Percentiles rank a stretch among this genome's conserved stretches.
phyloP scores from a whole-genome alignment of 257 asterid species.

The Nicotiana undulata region DNA sequence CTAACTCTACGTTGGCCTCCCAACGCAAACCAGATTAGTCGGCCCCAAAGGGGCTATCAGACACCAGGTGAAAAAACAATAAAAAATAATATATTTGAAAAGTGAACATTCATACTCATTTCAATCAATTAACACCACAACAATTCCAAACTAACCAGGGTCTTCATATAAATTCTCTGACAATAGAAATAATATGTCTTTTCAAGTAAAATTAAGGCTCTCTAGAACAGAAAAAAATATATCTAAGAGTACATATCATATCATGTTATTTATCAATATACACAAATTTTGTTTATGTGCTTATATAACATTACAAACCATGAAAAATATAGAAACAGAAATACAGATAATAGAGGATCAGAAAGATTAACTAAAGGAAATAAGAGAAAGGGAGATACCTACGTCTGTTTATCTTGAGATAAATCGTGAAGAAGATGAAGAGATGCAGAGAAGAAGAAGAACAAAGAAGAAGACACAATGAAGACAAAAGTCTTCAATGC shows the following conservation, averaged over 20 bases:
- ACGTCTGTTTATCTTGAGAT: conserved; percentile 99
- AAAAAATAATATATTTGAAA: too few species aligned
- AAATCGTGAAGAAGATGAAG: conserved; percentile 62
- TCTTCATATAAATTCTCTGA: not conserved
- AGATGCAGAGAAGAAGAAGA: too few species aligned
- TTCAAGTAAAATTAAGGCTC: not conserved
- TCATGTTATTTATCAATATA: not conserved
- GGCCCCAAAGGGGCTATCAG: too few species aligned
- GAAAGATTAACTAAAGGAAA: not conserved
- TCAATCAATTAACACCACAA: not conserved
- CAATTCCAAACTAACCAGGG: not conserved
- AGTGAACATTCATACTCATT: not conserved
- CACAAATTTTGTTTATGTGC: not conserved
- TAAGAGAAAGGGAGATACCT: conserved; percentile 60
- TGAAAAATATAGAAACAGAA: not conserved
- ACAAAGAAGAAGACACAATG: too few species aligned
- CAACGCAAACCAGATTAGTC: too few species aligned
- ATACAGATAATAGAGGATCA: not conserved
- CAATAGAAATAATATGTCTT: not conserved
- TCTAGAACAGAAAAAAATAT: not conserved
- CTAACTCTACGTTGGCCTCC: too few species aligned
- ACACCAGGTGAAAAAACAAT: too few species aligned
- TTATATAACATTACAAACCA: not conserved
- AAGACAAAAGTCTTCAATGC: too few species aligned
- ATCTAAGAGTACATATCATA: not conserved